Conservation (phyloP, 495 filamentous ascomycete species). For the Lepidopterella palustris region DNA sequence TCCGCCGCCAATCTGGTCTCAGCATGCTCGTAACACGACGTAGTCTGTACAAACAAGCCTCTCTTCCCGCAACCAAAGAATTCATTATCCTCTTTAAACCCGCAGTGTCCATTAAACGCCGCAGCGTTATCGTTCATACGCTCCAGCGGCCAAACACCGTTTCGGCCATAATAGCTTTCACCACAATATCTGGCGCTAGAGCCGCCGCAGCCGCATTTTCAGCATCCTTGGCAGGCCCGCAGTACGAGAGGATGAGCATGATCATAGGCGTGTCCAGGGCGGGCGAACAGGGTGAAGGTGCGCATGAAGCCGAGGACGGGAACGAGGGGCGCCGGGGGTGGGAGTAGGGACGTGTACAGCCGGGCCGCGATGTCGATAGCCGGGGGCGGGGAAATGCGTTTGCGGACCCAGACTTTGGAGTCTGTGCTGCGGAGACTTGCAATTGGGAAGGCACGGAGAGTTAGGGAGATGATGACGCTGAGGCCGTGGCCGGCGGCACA, state of each 20-base stretch:
- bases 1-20: conserved; percentile 6
- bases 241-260: conserved; percentile 12
- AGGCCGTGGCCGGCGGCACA: conserved; percentile 18
- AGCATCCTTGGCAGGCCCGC: conserved; percentile 1
- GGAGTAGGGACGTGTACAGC: conserved; percentile 6
- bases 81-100: conserved; percentile 12
- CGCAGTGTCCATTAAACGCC: conserved; percentile 10
- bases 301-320: conserved; percentile 13
- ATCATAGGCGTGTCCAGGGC: conserved; percentile 10
- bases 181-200: background rate
- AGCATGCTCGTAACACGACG: conserved; percentile 12
- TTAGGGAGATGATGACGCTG: conserved; percentile 13
- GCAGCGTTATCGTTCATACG: conserved; percentile 6
- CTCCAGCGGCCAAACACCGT: background rate
- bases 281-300: conserved; percentile 13
- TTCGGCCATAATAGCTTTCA: background rate
- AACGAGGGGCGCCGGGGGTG: background rate
- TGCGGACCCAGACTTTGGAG: conserved; percentile 18
- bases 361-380: background rate
- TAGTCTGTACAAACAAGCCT: conserved; percentile 7
- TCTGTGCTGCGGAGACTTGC: conserved; percentile 1
- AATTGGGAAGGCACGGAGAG: conserved; percentile 10
- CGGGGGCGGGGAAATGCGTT: conserved; percentile 6
- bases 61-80: conserved; percentile 6
- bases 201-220: background rate